Base-by-base conservation (phyloP, 2,329 filamentous ascomycete genomes). In the Aspergillus sp. region DNA sequence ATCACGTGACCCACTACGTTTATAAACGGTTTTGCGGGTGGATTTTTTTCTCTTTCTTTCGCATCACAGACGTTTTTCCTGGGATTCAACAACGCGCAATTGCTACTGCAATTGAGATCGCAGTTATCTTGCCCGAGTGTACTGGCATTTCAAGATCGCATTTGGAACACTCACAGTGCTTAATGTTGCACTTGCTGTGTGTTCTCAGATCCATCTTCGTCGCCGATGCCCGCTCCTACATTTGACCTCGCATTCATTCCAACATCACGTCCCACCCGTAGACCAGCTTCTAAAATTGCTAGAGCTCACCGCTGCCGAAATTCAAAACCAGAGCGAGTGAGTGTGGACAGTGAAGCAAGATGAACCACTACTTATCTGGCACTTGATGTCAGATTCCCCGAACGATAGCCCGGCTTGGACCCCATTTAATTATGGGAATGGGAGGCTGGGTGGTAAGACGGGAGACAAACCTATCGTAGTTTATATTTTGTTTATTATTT, bases 341-440 rank as follows among this genome's bases (percentile, higher is more conserved):
- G 83, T 84, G 83, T 85, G 82, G 83, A 85, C 81, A 81, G 71
- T 77, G 82, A 84, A 85, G 83, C 83, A 80, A 85, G 77, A 85
- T 74, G 73, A 76, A 82, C 64, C 76, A 62, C 66, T 68, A 67
- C 64, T 60, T 4, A 62, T 70, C 66, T 70, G 68, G 58, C 62
- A 63, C 57, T 60, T 64, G 64, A 60, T 65, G 55, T 67, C 46
- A 66, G 70, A 69, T 70, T 77, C 76, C 77, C 72, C 70, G 74
- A 72, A 69, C 72, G 71, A 70, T 70, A 69, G 70, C 70, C 73
- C 71, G 70, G 67, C 73, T 74, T 77, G 73, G 74, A 78, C 77
- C 76, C 74, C 76, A 78, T 80, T 80, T 79, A 70, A 75, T 59
- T 80, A 80, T 79, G 76, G 76, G 74, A 76, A 71, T 80, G 77